Conservation (phyloP, 768 basidiomycete species). For the Trametes meyenii region DNA sequence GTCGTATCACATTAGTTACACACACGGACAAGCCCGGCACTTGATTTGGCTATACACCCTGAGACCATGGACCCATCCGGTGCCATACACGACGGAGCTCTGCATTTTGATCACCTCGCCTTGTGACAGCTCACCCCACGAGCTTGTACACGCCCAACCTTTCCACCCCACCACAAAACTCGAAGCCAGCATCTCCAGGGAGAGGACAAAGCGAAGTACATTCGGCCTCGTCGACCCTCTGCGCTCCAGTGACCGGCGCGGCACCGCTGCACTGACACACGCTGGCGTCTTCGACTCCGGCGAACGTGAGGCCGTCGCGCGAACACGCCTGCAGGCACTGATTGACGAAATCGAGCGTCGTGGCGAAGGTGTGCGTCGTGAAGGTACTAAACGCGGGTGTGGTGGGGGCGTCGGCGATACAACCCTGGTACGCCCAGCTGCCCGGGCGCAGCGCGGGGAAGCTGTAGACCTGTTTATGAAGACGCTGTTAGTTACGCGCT, state of each 20-base stretch:
- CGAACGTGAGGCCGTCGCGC: slow-evolving; percentile 5
- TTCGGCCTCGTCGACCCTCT: slow-evolving; percentile 6
- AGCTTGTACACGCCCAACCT: slow-evolving; percentile 18
- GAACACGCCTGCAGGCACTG: slow-evolving; percentile 18
- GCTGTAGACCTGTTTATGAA: slow-evolving; percentile 7
- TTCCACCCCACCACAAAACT: slow-evolving; percentile 20
- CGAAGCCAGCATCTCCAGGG: slow-evolving; percentile 15
- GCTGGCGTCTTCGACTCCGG: slow-evolving; percentile 12
- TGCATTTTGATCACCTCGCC: neutral
- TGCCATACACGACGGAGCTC: neutral
- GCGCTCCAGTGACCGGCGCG: neutral
- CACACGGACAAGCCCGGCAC: too few species aligned
- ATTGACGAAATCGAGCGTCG: slow-evolving; percentile 14
- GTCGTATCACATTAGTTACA: too few species aligned
- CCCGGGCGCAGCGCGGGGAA: slow-evolving; percentile 6
- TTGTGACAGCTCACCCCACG: neutral
- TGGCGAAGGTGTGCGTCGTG: slow-evolving; percentile 3
- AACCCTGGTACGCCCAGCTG: slow-evolving; percentile 12
- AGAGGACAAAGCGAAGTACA: slow-evolving; percentile 22
- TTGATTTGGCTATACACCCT: neutral
- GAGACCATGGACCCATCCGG: neutral
- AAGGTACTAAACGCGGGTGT: slow-evolving; percentile 4
- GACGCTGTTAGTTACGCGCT: neutral
- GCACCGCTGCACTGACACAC: slow-evolving; percentile 19
- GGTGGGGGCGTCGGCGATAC: slow-evolving; percentile 3